Base-by-base conservation (phyloP, 2,329 filamentous ascomycete genomes). In the Pseudogymnoascus sp. region DNA sequence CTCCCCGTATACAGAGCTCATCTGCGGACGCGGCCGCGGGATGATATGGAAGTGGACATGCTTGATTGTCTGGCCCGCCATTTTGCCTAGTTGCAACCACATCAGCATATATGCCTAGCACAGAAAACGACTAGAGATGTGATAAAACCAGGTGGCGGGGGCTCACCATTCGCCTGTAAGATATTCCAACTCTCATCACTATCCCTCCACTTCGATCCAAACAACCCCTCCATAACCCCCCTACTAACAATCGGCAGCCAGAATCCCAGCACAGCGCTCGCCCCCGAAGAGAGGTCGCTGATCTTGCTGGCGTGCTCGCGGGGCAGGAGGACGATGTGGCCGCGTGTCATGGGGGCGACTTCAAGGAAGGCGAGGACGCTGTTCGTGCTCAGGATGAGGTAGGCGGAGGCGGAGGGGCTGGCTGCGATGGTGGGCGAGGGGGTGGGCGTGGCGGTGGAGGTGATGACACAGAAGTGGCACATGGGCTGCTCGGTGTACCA, bases 31-130 rank as follows among this genome's bases (percentile, higher is more conserved):
- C 12, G 58, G 42, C 4, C 92, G 78, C 0, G 92, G 92, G 39
- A 97, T 94, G 62, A 96, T 82, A 70, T 97, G 92, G 73, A 93
- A 97, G 74, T 97, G 92, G 58, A 93, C 87, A 74, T 97, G 92
- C 33, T 89, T 88, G 1, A 97, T 91, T n/a, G 95, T 91, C 76
- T 97, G 92, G 1, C 91, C 91, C 2, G 92, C 92, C 55, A 90
- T 84, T 5, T 86, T 85, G 8, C 92, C 84, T 84, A 66, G 12
- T 35, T 12, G 25, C 15, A 17, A 58, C 5, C 31, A 17, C 6
- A 33, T 36, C 51, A 60, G n/a, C 15, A 62, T 33, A 6, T 10
- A 17, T 17, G 15, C 35, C 25, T 4, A 21, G 5, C 35, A 61
- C 4, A 8, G 6, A 4, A n/a, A 5, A n/a, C 3, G 15, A 13